Percentiles rank a stretch among this genome's conserved stretches.
Conservation (phyloP, 371 early-diverging fungal genomes). For the Mortierella sp. region DNA sequence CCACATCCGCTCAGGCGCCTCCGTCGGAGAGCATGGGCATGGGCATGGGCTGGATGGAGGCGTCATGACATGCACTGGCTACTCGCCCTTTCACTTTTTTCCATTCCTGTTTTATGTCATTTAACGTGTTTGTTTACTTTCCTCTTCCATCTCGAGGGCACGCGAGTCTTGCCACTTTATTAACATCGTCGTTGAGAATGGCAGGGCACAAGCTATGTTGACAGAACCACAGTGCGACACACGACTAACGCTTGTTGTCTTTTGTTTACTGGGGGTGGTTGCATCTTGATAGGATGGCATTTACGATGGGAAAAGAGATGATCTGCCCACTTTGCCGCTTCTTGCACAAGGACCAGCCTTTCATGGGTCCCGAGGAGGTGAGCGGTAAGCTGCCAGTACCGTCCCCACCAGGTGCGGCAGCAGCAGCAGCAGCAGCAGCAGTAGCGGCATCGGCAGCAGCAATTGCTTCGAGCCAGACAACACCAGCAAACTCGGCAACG, state of each 20-base stretch:
- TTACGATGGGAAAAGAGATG: slow-evolving; percentile 47
- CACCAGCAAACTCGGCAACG: slow-evolving; percentile 26
- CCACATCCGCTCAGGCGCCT: neutral
- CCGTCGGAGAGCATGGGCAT: neutral
- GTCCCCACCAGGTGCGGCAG: slow-evolving; percentile 3
- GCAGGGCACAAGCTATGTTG: neutral
- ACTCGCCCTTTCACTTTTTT: neutral
- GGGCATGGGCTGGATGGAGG: neutral
- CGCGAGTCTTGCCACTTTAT: neutral
- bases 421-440: slow-evolving; percentile 39
- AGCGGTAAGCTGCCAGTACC: slow-evolving; percentile 10
- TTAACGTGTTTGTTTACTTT: neutral
- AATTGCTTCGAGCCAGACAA: neutral
- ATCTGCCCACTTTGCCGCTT: slow-evolving; percentile 49
- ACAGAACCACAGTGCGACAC: neutral
- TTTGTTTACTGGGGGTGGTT: neutral
- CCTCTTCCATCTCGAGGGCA: neutral
- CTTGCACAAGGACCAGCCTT: slow-evolving; percentile 49
- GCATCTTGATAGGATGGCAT: slow-evolving; percentile 31
- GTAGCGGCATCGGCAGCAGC: neutral
- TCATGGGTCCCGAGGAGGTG: slow-evolving; percentile 33
- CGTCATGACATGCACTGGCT: neutral
- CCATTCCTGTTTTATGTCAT: neutral
- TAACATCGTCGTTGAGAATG: neutral
- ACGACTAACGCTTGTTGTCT: neutral